Evolutionary conservation across 208 protist genomes (phyloP).

Genomic region (Leishmania amazonensis): DNA sequence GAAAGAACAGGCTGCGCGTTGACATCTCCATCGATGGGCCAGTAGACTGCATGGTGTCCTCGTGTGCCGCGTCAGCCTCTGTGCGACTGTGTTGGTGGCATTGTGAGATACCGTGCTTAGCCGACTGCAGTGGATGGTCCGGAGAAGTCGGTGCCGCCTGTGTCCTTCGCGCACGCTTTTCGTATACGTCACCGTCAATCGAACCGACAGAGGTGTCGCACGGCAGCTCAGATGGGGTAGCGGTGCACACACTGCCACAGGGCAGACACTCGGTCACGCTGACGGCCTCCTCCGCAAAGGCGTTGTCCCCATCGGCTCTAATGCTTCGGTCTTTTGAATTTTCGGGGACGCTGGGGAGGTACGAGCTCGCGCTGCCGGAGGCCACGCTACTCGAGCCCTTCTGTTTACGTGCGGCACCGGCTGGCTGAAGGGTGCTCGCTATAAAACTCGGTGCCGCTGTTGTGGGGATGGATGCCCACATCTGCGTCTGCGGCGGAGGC

Average conservation of each 20-base stretch:
- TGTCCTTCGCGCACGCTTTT: background rate
- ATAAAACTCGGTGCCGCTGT: background rate
- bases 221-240: background rate
- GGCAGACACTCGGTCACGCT: background rate
- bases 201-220: background rate
- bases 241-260: slow-evolving; percentile 4
- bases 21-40: slow-evolving; percentile 60
- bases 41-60: slow-evolving; percentile 1
- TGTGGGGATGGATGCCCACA: slow-evolving; percentile 27
- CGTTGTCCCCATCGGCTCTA: background rate
- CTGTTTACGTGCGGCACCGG: background rate
- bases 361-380: background rate
- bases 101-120: background rate
- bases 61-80: slow-evolving; percentile 8
- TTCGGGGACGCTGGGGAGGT: background rate
- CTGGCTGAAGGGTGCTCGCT: slow-evolving; percentile 1
- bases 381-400: background rate
- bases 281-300: background rate
- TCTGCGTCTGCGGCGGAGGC: slow-evolving; percentile 33
- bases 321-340: background rate
- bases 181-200: background rate
- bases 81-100: background rate
- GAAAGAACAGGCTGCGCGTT: slow-evolving; percentile 57
- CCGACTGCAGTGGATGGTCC: slow-evolving; percentile 26
- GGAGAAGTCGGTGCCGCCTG: background rate